Base-by-base conservation (phyloP, 169 alveolate species). In the Plasmodium malariae region DNA sequence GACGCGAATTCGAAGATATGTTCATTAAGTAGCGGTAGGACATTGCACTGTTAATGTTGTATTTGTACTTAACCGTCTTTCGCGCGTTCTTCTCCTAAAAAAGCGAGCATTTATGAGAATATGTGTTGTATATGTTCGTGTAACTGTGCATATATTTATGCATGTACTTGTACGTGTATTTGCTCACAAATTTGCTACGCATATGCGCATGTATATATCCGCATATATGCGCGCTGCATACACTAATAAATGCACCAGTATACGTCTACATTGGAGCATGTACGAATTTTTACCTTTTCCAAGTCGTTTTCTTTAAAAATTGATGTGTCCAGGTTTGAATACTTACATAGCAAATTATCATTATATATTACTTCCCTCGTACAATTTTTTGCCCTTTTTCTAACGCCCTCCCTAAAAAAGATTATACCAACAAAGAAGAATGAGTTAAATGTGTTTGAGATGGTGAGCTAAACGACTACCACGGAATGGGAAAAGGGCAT, bases 11-110 rank as follows among this genome's bases (percentile, higher is more conserved):
- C 14, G 93, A 88, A 6, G 96, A 94, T n/a, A 95, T 68, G 24
- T 94, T 88, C 65, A 83, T 90, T 40, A 95, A 40, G 88, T 95
- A 94, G 36, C 97, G 85, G 60, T 94, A 94, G n/a, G 92, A 89
- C 89, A 85, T 94, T 55, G 96, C 73, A 34, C 95, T 67, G 74
- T 67, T 88, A 57, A 65, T 60, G 40, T 70, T 48, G 34, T 90
- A 93, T 17, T 63, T 88, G 51, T 91, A 88, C 55, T 85, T 92
- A 32, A 74, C 89, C 24, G 93, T 65, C 24, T 93, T 88, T 14
- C 91, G 88, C 59, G 48, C 87, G 65, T 55, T 67, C 21, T 49
- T 92, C 59, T 51, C 73, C 74, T 69, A 34, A 67, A 26, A 34
- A 32, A 34, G 26, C n/a, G 6, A 1, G n/a, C 48, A 83, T n/a